Evolutionary conservation across 306 rosid species (phyloP).

Genomic region (Myrica gale): DNA sequence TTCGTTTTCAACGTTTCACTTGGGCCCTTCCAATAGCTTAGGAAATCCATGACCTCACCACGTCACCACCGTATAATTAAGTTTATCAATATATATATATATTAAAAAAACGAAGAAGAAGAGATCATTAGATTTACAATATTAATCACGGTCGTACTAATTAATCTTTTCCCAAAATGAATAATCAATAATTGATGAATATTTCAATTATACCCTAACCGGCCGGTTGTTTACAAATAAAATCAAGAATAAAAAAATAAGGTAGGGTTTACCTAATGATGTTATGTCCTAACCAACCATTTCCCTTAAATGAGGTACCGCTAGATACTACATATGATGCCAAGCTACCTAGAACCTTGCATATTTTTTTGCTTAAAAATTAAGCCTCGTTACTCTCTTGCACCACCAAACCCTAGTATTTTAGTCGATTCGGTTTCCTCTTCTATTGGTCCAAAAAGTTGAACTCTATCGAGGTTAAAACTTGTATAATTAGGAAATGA

Average conservation of each 20-base stretch:
- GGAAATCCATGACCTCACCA: background rate
- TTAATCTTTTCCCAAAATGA: slow-evolving; percentile 3
- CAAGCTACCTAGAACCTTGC: slow-evolving; percentile 36
- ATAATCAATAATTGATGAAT: background rate
- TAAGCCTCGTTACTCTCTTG: slow-evolving; percentile 51
- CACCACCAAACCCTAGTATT: slow-evolving; percentile 50
- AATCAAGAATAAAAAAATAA: background rate
- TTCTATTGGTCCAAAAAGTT: slow-evolving; percentile 44
- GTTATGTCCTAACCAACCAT: slow-evolving; percentile 53
- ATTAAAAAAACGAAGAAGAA: too few relatives aligned
- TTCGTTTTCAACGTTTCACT: background rate
- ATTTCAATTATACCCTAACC: slow-evolving; percentile 17
- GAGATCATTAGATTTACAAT: too few relatives aligned
- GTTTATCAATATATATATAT: too few relatives aligned
- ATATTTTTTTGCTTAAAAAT: slow-evolving; percentile 47
- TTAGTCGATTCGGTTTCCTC: slow-evolving; percentile 18
- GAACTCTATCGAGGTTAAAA: slow-evolving; percentile 36
- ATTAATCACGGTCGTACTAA: too few relatives aligned
- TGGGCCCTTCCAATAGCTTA: background rate
- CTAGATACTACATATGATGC: slow-evolving; percentile 33
- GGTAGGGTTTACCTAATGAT: slow-evolving; percentile 49
- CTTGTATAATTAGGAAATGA: slow-evolving; percentile 19
- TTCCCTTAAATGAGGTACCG: slow-evolving; percentile 33
- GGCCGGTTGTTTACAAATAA: background rate
- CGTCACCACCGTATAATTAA: background rate